Evolutionary conservation across 192 early-diverging fungal genomes (phyloP).

Genomic region (Dissophora globulifera): DNA sequence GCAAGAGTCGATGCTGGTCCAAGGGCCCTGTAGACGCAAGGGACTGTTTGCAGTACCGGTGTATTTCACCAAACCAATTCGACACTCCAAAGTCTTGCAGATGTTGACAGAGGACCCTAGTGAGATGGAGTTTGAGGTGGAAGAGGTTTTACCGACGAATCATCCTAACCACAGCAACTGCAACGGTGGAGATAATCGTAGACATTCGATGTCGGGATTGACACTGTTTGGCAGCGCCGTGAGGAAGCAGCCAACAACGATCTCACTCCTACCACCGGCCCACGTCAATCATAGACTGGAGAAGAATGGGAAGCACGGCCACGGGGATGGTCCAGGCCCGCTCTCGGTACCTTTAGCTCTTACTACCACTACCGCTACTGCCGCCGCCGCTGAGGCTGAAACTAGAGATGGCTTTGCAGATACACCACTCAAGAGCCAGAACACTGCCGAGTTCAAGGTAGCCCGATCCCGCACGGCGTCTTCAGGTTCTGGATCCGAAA

Average conservation of each 20-base stretch:
- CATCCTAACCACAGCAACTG: slow-evolving; percentile 1
- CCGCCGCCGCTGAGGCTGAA: neutral
- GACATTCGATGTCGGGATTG: too few relatives aligned
- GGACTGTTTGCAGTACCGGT: slow-evolving; percentile 31
- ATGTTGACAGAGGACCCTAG: slow-evolving; percentile 14
- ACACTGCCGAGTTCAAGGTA: neutral
- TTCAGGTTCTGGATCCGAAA: slow-evolving; percentile 14
- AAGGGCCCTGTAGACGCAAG: slow-evolving; percentile 1
- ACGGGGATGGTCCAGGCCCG: neutral
- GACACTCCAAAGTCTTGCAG: slow-evolving; percentile 47
- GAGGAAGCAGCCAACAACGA: neutral
- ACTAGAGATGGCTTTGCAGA: neutral
- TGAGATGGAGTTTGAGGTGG: slow-evolving; percentile 11
- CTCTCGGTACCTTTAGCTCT: too few relatives aligned
- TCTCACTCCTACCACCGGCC: slow-evolving; percentile 12
- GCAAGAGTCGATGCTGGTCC: neutral
- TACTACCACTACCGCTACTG: too few relatives aligned
- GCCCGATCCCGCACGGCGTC: slow-evolving; percentile 5
- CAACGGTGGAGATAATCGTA: too few relatives aligned
- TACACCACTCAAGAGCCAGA: neutral
- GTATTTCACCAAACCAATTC: slow-evolving; percentile 45
- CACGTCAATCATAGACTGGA: neutral
- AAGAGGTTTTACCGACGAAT: slow-evolving; percentile 15
- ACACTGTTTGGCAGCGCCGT: slow-evolving; percentile 6
- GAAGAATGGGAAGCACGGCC: neutral